These are phyloP conservation scores for Clavulina sp. DNA, from an alignment of 768 basidiomycete species.

Conservation along the genomic window DNA sequence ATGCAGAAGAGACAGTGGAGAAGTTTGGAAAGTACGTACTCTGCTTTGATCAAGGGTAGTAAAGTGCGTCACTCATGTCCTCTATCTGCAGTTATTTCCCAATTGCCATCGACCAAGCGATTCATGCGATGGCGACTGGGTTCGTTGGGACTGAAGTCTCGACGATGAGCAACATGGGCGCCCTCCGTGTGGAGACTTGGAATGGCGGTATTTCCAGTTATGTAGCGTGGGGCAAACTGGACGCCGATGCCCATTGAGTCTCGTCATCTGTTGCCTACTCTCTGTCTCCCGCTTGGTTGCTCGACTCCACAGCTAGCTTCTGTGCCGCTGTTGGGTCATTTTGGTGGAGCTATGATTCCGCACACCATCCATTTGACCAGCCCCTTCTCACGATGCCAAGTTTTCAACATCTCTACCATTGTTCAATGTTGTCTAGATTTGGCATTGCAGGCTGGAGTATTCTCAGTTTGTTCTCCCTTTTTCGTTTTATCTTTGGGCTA, in stretches of 20 bases:
- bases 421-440: no score
- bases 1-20: constrained; percentile 2
- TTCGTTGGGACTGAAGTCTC: constrained; percentile 11
- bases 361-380: no score
- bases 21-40: constrained; percentile 7
- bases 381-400: no score
- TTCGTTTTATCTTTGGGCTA: no score
- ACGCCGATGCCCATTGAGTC: background rate
- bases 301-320: no score
- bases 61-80: background rate
- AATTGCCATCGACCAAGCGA: constrained; percentile 3
- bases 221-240: constrained; percentile 1
- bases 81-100: constrained; percentile 5
- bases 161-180: constrained; percentile 10
- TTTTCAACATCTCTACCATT: no score
- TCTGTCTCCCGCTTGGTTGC: no score
- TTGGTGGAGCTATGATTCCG: no score
- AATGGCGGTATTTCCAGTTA: constrained; percentile 7
- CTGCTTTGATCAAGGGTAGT: background rate
- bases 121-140: constrained; percentile 6
- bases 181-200: constrained; percentile 9
- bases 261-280: no score
- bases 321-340: no score
- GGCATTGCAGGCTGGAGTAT: no score
- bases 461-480: no score